Base-by-base conservation (phyloP, 768 basidiomycete species). In the Gymnopilus dilepis region DNA sequence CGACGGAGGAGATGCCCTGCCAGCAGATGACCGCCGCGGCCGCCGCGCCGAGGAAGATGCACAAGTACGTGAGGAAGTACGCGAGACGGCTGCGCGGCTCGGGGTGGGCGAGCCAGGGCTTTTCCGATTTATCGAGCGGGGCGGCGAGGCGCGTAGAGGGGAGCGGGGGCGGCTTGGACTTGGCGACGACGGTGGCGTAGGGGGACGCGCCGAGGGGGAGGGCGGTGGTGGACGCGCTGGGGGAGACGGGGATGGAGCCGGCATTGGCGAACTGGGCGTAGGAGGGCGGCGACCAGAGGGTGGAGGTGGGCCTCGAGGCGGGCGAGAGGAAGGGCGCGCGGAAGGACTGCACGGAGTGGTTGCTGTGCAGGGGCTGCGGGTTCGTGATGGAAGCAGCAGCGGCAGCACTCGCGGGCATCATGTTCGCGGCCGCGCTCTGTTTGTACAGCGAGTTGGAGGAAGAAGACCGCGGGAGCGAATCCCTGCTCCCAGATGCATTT, bases 301-400 rank as follows among this genome's bases (percentile, higher is more conserved):
- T 79, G 1, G 83, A 85, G 4, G 82, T 74, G 0, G 88, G 88
- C n/a, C 89, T 81, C 0, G 86, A 88, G 1, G 88, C 82, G 0
- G 90, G 90, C 3, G 87, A 83, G 56, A 90, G 83, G 76, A 90
- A 90, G 1, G 90, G 87, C 0, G 84, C 77, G 24, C 90, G 84
- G 77, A 92, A 91, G 13, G 80, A 82, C 38, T 80, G 82, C 1
- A 78, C 74, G 21, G 77, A 81, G 56, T 72, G 69, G 28, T 68
- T 73, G 30, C 84, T 72, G 13, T 85, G 84, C 51, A 83, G 55
- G 19, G 58, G n/a, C n/a, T n/a, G n/a, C n/a, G n/a, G 26, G 58
- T 63, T 41, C 17, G 69, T 37, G 15, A 59, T 60, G 22, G 65
- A 60, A 42, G 59, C 64, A 57, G 65, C 56, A 15, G 69, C 50